Base-by-base conservation (phyloP, 2,329 filamentous ascomycete genomes). In the Drechslera avenae region DNA sequence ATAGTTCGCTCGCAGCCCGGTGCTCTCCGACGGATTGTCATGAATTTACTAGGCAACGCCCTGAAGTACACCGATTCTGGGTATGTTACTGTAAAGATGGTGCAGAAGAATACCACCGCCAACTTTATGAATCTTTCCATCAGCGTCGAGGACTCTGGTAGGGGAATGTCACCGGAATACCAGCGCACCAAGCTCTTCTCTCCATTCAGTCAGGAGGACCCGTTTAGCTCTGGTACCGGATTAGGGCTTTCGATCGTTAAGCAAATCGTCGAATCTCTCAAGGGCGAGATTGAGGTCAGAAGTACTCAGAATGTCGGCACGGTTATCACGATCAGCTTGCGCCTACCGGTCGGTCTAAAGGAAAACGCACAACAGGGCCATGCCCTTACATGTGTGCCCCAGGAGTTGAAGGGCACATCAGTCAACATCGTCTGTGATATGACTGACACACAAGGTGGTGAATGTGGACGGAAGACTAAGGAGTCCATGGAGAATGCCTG, bases 41-140 rank as follows among this genome's bases (percentile, higher is more conserved):
- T 71, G 64, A 74, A 73, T 32, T 51, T 73, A 2, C 54, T 73
- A 12, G 71, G 69, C 2, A 73, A 74, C 46, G 62, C 71, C 4
- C 34, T 72, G 21, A 73, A 73, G 48, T 73, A 72, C 39, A 73
- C 69, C 2, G 54, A 68, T 9, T 59, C 59, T 5, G 71, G 71
- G 4, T 72, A 56, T 41, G 66, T 73, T 16, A 58, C 56, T 0
- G 48, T 74, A 13, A 55, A 56, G 3, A 52, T 74, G 30, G 14
- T 58, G 3, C 62, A 65, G 21, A 41, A 56, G 5, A 55, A 42
- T 8, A 55, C 13, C 16, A 54, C 51, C 7, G 13, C 53, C 6
- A 46, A 64, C 12, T 47, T 51, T n/a, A 52, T 63, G 12, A 49
- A 70, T 5, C 39, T 71, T 16, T 49, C 46, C 13, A 46, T 86